Percentiles rank a stretch among this genome's conserved stretches.
Conservation (phyloP, 2,329 filamentous ascomycete genomes). For the Xylaria polymorpha region DNA sequence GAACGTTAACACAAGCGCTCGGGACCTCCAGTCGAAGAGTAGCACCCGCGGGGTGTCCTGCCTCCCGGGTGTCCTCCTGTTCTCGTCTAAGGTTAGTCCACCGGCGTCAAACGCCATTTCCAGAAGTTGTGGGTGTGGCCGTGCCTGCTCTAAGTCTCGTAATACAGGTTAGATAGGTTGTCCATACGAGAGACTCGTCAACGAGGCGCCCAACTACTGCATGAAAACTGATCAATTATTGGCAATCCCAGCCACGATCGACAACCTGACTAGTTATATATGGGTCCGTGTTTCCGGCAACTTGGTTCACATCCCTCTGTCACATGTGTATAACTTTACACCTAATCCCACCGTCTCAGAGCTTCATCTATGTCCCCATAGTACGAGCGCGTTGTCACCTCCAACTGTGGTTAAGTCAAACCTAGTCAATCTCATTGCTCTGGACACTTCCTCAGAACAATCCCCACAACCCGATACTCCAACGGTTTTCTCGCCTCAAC, state of each 20-base stretch:
- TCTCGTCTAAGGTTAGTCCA: constrained; percentile 13
- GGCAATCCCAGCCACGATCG: constrained; percentile 5
- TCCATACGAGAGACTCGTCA: constrained; percentile 6
- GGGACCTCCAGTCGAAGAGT: constrained; percentile 6
- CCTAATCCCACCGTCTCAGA: constrained; percentile 1
- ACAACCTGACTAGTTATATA: constrained; percentile 21
- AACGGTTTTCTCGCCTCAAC: neutral
- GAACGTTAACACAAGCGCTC: constrained; percentile 2
- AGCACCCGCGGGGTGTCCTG: constrained; percentile 2
- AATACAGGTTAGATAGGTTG: constrained; percentile 3
- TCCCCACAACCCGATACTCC: neutral
- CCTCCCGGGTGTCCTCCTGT: neutral
- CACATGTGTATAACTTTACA: constrained; percentile 13
- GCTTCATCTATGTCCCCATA: constrained; percentile 10
- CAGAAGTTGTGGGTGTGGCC: constrained; percentile 9
- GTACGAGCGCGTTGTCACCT: neutral
- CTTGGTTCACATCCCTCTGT: constrained; percentile 18
- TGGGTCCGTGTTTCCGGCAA: constrained; percentile 22
- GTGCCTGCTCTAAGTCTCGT: constrained; percentile 9
- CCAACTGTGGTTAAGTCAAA: neutral
- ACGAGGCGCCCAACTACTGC: constrained; percentile 20
- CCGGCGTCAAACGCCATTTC: constrained; percentile 8
- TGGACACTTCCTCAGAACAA: neutral
- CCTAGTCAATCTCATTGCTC: neutral
- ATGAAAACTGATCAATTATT: constrained; percentile 10